phyloP scores from a whole-genome alignment of 352 stramenopile species.

The Phytopythium vexans region DNA sequence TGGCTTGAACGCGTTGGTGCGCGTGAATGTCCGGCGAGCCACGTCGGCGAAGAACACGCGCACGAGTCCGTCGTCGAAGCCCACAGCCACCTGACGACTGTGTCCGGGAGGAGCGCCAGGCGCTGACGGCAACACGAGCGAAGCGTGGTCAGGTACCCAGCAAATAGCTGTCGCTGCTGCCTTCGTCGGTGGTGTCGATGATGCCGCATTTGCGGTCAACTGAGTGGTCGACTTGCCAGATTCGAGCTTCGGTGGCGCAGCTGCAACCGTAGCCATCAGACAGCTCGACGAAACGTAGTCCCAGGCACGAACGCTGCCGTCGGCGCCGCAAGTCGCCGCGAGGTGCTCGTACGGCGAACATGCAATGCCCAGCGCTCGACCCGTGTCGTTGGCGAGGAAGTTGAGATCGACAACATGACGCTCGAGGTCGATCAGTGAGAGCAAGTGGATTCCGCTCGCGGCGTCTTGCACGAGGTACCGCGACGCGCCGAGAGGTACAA shows the following conservation, averaged over 20 bases:
- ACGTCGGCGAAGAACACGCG: constrained; percentile 65
- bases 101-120: not conserved
- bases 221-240: too few species aligned
- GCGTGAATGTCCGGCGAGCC: constrained; percentile 42
- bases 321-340: constrained; percentile 75
- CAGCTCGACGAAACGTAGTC: constrained; percentile 74
- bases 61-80: constrained; percentile 88
- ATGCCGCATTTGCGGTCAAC: constrained; percentile 2
- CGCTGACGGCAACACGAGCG: constrained; percentile 28
- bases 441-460: constrained; percentile 44
- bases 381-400: constrained; percentile 65
- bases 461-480: constrained; percentile 70
- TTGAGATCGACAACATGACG: constrained; percentile 42
- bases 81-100: constrained; percentile 82
- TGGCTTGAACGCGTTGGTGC: constrained; percentile 86
- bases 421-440: constrained; percentile 32
- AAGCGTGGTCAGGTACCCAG: constrained; percentile 58
- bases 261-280: constrained; percentile 19
- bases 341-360: constrained; percentile 87
- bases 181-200: not conserved
- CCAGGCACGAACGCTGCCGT: constrained; percentile 85
- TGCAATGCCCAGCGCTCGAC: constrained; percentile 62
- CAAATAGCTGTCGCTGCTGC: constrained; percentile 51
- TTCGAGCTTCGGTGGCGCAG: not conserved
- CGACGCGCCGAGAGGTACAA: constrained; percentile 31